Evolutionary conservation across 2,329 filamentous ascomycete species (phyloP).

Genomic region (Microthyrium microscopicum): DNA sequence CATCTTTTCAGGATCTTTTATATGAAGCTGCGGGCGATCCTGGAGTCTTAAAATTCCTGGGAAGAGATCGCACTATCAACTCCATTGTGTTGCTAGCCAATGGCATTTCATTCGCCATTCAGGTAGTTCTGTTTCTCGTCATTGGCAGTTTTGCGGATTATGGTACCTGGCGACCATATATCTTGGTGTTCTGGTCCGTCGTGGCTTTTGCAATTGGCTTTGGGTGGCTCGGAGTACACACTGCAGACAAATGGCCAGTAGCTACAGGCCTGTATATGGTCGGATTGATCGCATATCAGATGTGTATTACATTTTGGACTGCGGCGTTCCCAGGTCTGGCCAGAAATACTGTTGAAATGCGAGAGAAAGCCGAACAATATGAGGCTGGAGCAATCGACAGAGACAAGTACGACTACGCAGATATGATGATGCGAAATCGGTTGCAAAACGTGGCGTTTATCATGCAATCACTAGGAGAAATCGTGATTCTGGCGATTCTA

Average conservation of each 20-base stretch:
- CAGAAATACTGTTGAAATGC: conserved; percentile 34
- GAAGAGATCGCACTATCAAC: conserved; percentile 41
- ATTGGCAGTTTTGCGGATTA: conserved; percentile 45
- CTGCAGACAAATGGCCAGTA: conserved; percentile 40
- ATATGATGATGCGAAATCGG: conserved; percentile 46
- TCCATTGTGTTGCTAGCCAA: conserved; percentile 49
- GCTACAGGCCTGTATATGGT: conserved; percentile 49
- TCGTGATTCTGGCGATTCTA: conserved; percentile 43
- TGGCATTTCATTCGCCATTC: conserved; percentile 51
- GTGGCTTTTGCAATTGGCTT: conserved; percentile 48
- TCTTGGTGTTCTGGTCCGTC: conserved; percentile 43
- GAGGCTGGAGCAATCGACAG: conserved; percentile 36
- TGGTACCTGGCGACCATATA: conserved; percentile 45
- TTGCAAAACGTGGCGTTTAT: conserved; percentile 49
- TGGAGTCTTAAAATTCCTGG: conserved; percentile 36
- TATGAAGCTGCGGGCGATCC: conserved; percentile 38
- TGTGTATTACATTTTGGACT: conserved; percentile 53
- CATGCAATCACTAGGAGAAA: conserved; percentile 44
- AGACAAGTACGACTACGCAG: conserved; percentile 42
- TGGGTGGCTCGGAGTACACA: conserved; percentile 50
- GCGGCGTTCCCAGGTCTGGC: conserved; percentile 43
- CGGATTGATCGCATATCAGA: conserved; percentile 49
- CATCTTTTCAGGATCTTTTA: conserved; percentile 46
- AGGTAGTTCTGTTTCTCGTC: conserved; percentile 39
- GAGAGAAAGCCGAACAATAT: conserved; percentile 32